Evolutionary conservation across 352 stramenopile genomes (phyloP).

Genomic region (Paralagenidium karlingii): DNA sequence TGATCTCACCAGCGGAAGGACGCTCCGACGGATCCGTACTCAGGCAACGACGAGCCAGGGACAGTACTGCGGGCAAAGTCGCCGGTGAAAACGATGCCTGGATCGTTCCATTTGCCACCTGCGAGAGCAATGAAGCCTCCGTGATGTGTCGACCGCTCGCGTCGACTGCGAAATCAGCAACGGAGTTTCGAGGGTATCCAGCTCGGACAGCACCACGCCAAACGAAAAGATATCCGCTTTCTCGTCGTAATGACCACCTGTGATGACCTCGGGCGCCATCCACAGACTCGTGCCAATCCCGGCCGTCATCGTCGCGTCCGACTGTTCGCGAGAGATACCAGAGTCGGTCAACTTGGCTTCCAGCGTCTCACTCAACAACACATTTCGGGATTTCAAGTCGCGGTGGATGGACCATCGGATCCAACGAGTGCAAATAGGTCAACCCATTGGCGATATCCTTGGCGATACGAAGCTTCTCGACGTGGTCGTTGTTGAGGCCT

Average conservation of each 20-base stretch:
- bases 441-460: constrained; percentile 1
- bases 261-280: constrained; percentile 12
- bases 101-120: too few species aligned
- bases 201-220: constrained; percentile 44
- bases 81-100: too few species aligned
- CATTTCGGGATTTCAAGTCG: constrained; percentile 6
- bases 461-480: constrained; percentile 3
- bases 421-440: constrained; percentile 2
- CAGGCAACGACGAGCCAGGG: too few species aligned
- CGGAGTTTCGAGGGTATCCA: too few species aligned
- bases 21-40: too few species aligned
- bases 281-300: constrained; percentile 4
- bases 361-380: constrained; percentile 1
- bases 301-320: constrained; percentile 4
- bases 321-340: constrained; percentile 5
- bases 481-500: too few species aligned
- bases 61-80: too few species aligned
- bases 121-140: too few species aligned
- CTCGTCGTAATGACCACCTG: constrained; percentile 20
- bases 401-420: constrained; percentile 4
- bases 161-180: too few species aligned
- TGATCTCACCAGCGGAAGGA: too few species aligned
- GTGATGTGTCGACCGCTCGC: too few species aligned
- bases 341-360: constrained; percentile 7
- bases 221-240: constrained; percentile 53